Evolutionary conservation across 1,139 yeast species (phyloP).

Genomic region (Trichomonascaceae sp.): DNA sequence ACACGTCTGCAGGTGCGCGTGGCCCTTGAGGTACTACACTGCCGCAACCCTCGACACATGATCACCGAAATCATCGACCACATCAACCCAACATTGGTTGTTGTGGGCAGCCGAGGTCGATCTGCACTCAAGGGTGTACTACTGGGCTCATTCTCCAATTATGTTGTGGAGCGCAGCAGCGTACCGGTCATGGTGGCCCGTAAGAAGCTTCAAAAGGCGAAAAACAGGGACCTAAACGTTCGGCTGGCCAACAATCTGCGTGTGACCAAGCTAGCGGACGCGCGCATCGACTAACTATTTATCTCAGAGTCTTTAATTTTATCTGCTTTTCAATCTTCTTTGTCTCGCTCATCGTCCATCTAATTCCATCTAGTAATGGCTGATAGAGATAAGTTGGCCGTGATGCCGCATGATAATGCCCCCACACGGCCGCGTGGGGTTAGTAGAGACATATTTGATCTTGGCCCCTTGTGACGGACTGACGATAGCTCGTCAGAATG

Average conservation of each 20-base stretch:
- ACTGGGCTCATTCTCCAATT: slow-evolving; percentile 63
- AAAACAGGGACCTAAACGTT: slow-evolving; percentile 35
- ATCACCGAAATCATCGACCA: slow-evolving; percentile 74
- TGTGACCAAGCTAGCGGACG: slow-evolving; percentile 1
- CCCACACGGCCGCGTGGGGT: no score
- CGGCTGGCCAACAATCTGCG: slow-evolving; percentile 30
- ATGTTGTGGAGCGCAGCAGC: slow-evolving; percentile 60
- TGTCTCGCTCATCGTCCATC: not conserved
- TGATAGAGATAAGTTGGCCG: no score
- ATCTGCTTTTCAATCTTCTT: no score
- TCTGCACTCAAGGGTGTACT: slow-evolving; percentile 65
- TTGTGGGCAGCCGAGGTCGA: slow-evolving; percentile 72
- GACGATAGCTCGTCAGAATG: no score
- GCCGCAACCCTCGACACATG: slow-evolving; percentile 79
- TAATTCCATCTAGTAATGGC: no score
- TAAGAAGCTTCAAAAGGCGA: slow-evolving; percentile 63
- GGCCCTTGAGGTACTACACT: slow-evolving; percentile 65
- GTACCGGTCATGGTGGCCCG: slow-evolving; percentile 91
- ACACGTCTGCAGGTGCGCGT: slow-evolving; percentile 70
- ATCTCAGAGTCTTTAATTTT: no score
- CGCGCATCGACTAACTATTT: not conserved
- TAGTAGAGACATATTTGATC: no score
- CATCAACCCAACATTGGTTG: slow-evolving; percentile 68
- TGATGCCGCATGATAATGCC: no score
- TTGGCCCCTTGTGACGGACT: no score